A percentile compares a stretch with the other conserved stretches of the same genome.
Evolutionary conservation across 2,329 filamentous ascomycete genomes (phyloP).

Genomic region (Myriangium duriaei): DNA sequence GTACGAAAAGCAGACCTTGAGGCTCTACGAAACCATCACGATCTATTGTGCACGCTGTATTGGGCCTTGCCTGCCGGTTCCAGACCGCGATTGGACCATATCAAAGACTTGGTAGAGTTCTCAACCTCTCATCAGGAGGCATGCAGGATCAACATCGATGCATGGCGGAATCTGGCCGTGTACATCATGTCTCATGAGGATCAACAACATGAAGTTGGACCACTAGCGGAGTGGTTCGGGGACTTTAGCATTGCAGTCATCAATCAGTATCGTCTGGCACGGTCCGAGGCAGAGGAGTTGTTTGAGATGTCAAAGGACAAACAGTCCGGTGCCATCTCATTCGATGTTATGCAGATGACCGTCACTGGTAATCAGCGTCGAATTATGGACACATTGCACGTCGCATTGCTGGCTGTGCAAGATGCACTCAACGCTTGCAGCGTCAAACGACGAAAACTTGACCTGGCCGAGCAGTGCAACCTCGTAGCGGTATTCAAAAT

Average conservation of each 20-base stretch:
- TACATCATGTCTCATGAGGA: conserved; percentile 45
- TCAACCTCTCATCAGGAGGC: conserved; percentile 45
- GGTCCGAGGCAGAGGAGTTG: conserved; percentile 46
- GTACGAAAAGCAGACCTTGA: conserved; percentile 42
- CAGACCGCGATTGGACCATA: conserved; percentile 39
- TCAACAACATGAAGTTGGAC: conserved; percentile 30
- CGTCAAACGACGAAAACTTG: conserved; percentile 13
- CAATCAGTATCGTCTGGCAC: conserved; percentile 43
- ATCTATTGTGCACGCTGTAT: conserved; percentile 48
- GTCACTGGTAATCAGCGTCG: conserved; percentile 46
- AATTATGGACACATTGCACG: conserved; percentile 42
- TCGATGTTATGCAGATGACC: conserved; percentile 36
- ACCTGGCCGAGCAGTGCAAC: conserved; percentile 28
- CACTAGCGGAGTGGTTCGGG: conserved; percentile 43
- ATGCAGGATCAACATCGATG: conserved; percentile 44
- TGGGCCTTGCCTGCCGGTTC: conserved; percentile 41
- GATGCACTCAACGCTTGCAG: conserved; percentile 32
- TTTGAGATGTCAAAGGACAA: conserved; percentile 26
- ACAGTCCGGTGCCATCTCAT: conserved; percentile 29
- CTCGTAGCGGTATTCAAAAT: conserved; percentile 36
- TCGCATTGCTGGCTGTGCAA: conserved; percentile 39
- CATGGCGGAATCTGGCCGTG: conserved; percentile 45
- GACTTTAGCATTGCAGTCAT: conserved; percentile 41
- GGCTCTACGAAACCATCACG: conserved; percentile 49
- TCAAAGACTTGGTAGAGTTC: conserved; percentile 45